Evolutionary conservation across 1,284 basidiomycete species (phyloP), one percentile per base, ranked within the genome.

Genomic region (Schizophyllum commune): DNA sequence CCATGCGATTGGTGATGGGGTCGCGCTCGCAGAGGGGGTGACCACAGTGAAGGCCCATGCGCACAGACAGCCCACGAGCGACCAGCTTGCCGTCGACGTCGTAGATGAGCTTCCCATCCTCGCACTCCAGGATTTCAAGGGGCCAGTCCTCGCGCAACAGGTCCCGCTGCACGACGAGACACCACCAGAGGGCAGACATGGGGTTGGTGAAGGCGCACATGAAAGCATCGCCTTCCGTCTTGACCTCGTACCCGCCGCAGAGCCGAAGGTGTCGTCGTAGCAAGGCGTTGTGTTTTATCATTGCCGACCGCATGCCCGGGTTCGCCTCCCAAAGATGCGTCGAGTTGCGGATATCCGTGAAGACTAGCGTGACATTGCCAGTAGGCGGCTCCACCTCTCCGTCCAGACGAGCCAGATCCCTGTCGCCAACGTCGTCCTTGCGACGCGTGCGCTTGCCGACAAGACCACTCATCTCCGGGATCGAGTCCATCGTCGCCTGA

Each of bases 221-320:
- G 79, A 99, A 99, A 0, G 96, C 89, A 70, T 99, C 97, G 47
- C 97, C 97, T 88, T 99, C 97, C 20, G 97, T 99, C 76, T 99
- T 99, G 69, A 98, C 96, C 75, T 99, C 96, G 74, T 98, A 99
- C 0, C 97, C 97, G 53, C 95, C 96, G 69, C 96, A 96, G 59
- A 92, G 82, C 33, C 96, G 86, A 54, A 99, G 77, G 66, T 93
- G 89, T 9, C 96, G 83, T 21, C 96, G 88, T 62, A 99, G 81
- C 15, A 98, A 79, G 63, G 80, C 83, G 73, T 98, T 97, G 77
- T 99, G 97, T 69, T 95, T 76, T 51, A 89, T 86, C 83, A 98
- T 97, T 1, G 96, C 96, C 0, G 92, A 90, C 55, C 91, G 88
- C 96, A 99, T 99, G 4, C 96, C 96, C 0, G 90, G 86, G 70